Evolutionary conservation across 805 yeast species (phyloP).

Genomic region (Starmerella etchellsii): DNA sequence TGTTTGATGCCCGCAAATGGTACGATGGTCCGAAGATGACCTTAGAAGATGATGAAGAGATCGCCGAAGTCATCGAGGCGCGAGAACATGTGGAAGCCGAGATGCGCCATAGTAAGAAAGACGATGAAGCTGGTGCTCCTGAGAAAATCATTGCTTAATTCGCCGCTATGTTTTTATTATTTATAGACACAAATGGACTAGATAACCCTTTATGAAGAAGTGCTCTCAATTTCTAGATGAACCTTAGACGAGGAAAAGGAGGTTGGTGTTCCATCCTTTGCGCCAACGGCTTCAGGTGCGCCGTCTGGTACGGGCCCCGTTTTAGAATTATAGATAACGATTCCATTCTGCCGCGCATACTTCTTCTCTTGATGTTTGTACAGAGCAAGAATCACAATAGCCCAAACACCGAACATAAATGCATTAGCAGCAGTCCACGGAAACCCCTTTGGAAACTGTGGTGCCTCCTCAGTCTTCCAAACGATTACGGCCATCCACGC

Average conservation of each 20-base stretch:
- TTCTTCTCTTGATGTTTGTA: conserved; percentile 15
- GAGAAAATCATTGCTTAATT: too few relatives aligned
- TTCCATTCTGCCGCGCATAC: conserved; percentile 15
- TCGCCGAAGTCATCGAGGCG: conserved; percentile 15
- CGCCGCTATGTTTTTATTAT: too few relatives aligned
- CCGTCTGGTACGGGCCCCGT: conserved; percentile 5
- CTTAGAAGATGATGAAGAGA: conserved; percentile 6
- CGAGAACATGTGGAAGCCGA: conserved; percentile 8
- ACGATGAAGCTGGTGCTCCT: background rate
- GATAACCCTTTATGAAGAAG: too few relatives aligned
- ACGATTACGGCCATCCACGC: conserved; percentile 41
- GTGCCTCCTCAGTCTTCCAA: conserved; percentile 29
- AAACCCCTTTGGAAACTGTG: conserved; percentile 23
- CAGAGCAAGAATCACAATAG: conserved; percentile 17
- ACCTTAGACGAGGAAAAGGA: too few relatives aligned
- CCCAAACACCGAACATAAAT: conserved; percentile 15
- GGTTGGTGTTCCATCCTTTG: too few relatives aligned
- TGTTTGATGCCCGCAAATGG: conserved; percentile 38
- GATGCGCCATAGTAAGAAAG: background rate
- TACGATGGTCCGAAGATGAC: conserved; percentile 43
- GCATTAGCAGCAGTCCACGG: conserved; percentile 20
- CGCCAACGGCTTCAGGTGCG: too few relatives aligned
- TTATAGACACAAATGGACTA: background rate
- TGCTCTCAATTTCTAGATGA: too few relatives aligned
- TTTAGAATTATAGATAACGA: conserved; percentile 14